Base-by-base conservation (phyloP, 163 green algal species). In the Botryococcus braunii region DNA sequence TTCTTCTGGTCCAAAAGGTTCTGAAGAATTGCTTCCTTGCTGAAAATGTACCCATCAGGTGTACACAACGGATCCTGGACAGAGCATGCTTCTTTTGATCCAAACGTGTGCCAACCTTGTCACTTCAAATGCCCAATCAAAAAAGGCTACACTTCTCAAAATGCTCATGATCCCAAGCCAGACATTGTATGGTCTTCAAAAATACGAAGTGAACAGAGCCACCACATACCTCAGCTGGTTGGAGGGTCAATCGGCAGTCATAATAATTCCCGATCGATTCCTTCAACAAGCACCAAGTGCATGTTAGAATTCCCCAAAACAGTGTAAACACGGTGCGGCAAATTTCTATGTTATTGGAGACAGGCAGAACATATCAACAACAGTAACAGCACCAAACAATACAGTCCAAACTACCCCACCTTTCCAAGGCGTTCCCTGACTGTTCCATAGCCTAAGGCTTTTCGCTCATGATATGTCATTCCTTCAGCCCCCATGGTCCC, bases 1-100 rank as follows among this genome's bases (percentile, higher is more conserved):
- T 97, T 97, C 71, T 98, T 98, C 75, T 99, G 94, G 29, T 79
- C 69, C 23, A 98, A 68, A 0, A 97, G 82, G 75, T 88, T 95
- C 67, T 95, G 83, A 39, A 97, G 63, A 40, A 98, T 97, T 9
- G 86, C 86, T 60, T 97, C 92, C 31, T 79, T 84, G 77, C 81
- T 91, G 83, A 89, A 99, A 3, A 98, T 40, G 70, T 87, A 85
- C 11, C 94, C 94, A 34, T 88, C 66, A 3, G 83, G 88, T 1
- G 87, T 96, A 29, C 80, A 77, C 7, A 98, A 82, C 0, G 94
- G 91, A 70, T 98, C 89, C 83, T 92, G 82, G 37, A n/a, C n/a
- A n/a, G n/a, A n/a, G n/a, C n/a, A n/a, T n/a, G n/a, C n/a, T n/a
- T n/a, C 59, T 55, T 17, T 23, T 55, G 17, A 23, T 17, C 17